Evolutionary conservation across 2,329 filamentous ascomycete genomes (phyloP).

Genomic region (Penicillium sp.): DNA sequence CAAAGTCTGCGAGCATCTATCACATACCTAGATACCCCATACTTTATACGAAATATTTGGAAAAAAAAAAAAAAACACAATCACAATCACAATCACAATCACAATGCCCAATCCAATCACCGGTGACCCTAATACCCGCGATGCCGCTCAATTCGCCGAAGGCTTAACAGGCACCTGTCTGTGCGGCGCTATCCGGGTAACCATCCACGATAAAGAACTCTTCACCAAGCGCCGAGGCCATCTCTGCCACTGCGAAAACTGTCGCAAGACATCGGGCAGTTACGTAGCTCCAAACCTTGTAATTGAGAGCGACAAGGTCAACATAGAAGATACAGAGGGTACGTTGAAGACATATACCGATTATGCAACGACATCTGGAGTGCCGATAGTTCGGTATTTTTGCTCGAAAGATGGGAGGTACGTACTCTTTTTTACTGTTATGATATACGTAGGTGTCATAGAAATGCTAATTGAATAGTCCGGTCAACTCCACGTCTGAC

Average conservation of each 20-base stretch:
- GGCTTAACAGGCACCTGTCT: slow-evolving; percentile 38
- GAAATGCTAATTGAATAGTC: slow-evolving; percentile 37
- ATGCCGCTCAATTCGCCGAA: neutral
- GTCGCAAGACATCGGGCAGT: slow-evolving; percentile 48
- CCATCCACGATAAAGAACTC: slow-evolving; percentile 46
- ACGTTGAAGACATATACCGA: slow-evolving; percentile 46
- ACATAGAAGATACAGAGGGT: slow-evolving; percentile 42
- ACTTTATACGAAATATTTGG: no score
- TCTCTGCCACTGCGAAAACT: slow-evolving; percentile 51
- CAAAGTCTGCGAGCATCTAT: no score
- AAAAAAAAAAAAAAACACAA: no score
- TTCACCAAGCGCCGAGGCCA: slow-evolving; percentile 45
- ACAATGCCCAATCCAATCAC: neutral
- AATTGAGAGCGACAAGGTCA: slow-evolving; percentile 39
- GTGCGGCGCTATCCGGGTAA: slow-evolving; percentile 47
- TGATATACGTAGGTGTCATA: no score
- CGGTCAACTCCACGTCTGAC: slow-evolving; percentile 45
- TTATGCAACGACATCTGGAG: slow-evolving; percentile 44
- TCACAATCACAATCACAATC: neutral
- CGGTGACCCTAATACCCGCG: neutral
- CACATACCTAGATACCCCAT: no score
- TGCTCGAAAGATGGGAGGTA: neutral
- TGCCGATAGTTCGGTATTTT: slow-evolving; percentile 21
- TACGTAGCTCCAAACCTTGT: slow-evolving; percentile 23
- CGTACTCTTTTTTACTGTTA: neutral